Base-by-base conservation (phyloP, 1,284 basidiomycete genomes). In the Athelia sp. region DNA sequence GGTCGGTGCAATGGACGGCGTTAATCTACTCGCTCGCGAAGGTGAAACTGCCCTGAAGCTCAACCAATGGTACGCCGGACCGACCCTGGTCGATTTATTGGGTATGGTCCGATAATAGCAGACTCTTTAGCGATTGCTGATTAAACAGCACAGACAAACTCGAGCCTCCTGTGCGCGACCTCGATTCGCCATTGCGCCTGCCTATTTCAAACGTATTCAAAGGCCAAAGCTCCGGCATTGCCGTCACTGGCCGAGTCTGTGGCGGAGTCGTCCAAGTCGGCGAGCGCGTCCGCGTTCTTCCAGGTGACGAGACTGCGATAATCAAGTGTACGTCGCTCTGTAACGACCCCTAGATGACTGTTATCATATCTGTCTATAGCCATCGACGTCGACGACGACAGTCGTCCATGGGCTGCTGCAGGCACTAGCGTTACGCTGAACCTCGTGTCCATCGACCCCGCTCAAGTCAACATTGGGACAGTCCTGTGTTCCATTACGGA, bases 171-270 rank as follows among this genome's bases (percentile, higher is more conserved):
- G 66, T 74, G 3, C 78, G 96, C 42, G 87, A 91, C 47, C 81
- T 95, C 50, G 77, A 79, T 6, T 76, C 82, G 0, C 87, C 95
- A 0, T 67, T 98, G 32, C 82, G 97, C 19, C 77, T 98, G 50
- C 96, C 96, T 0, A 81, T 99, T 18, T 90, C 93, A 13, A 99
- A 99, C 64, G 92, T 98, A 2, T 99, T 97, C 78, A 93, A 87
- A 66, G 90, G 90, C 21, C 83, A 88, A 59, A 82, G 87, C 6
- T 84, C 90, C 3, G 91, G 91, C 15, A 81, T 84, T 1, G 90
- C 86, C 1, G 84, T 97, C 0, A 82, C 87, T 21, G 97, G 96
- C n/a, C 75, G 95, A 31, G 72, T 99, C 29, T 89, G 87, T 52
- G 84, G 85, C 42, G 96, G 96, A 11, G 74, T 98, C 22, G 78